These are phyloP conservation scores for Arabidopsis suecica DNA, from an alignment of 345 rosid species.

Conservation along the genomic window DNA sequence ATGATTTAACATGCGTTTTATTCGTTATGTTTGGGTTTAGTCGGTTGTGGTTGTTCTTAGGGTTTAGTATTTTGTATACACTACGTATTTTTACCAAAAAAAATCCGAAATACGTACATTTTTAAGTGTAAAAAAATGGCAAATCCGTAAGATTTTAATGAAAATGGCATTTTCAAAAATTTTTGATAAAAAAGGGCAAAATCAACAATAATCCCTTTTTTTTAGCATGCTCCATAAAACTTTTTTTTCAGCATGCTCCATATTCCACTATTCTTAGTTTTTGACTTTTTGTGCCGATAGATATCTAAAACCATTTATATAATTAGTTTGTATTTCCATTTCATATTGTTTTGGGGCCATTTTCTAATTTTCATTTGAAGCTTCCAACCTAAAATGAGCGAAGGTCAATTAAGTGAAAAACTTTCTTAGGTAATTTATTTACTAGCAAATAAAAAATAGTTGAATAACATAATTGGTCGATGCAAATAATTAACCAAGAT, in stretches of 20 bases:
- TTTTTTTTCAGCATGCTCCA: constrained; percentile 12
- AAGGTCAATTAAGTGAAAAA: not conserved
- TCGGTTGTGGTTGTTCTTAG: too few species aligned
- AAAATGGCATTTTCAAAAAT: too few species aligned
- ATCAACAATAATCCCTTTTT: too few species aligned
- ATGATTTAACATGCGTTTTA: too few species aligned
- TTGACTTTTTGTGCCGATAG: constrained; percentile 13
- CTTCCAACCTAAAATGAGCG: constrained; percentile 8
- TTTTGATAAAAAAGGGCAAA: too few species aligned
- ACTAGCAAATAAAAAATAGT: not conserved
- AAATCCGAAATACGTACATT: too few species aligned
- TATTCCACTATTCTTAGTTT: constrained; percentile 29
- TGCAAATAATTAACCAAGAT: not conserved
- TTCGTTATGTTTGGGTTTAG: too few species aligned
- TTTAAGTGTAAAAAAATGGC: too few species aligned
- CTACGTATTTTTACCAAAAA: too few species aligned
- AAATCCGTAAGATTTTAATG: too few species aligned
- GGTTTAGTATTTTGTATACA: too few species aligned
- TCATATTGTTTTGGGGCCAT: not conserved
- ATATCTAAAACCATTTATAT: not conserved
- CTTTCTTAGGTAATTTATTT: not conserved
- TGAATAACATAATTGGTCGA: not conserved
- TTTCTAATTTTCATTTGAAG: not conserved
- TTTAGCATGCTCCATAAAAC: constrained; percentile 5
- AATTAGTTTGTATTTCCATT: not conserved